Evolutionary conservation across 176 grass and related monocot genomes (phyloP), one percentile per base, ranked within the genome.

Genomic region (Elaeis guineensis): DNA sequence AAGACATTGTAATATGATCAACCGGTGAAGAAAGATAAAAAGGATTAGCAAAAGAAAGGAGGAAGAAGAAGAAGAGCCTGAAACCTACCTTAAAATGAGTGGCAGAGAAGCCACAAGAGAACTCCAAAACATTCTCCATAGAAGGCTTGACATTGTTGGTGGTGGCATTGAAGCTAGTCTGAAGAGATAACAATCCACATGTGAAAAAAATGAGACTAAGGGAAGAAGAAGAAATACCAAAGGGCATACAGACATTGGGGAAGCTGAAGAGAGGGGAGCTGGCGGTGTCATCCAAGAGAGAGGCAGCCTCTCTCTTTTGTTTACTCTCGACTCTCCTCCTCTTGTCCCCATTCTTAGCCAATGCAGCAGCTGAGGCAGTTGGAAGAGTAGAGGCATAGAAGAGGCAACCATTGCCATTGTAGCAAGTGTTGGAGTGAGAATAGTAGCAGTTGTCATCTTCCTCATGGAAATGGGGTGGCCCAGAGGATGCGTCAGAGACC

Each of bases 401-500:
- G 16, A 69, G 28, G 7, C 44, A 30, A 7, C 15, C 65, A 21
- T n/a, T 19, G 6, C 23, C 49, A 6, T 53, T 12, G 15, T 9
- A 7, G 16, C 21, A 12, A 17, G 4, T 25, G 9, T 21, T n/a
- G 55, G 20, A 58, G 20, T 25, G 39, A 16, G 17, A 59, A 55
- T 21, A 25, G 56, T 5, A 49, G 55, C 17, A 59, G n/a, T 25
- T 58, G 15, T 67, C n/a, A 30, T 72, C 70, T 26, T 75, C 72
- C 23, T 80, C 76, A 4, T 73, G 80, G 61, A 67, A 75, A 57
- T 89, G 87, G 16, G 80, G 77, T n/a, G 80, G 87, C 12, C 94
- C 88, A 59, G 94, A 98, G 15, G 94, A 98, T 50, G 94, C 94
- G 70, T 98, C 94, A 35, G 94, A 98, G 60, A 98, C 55, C 94